Conservation (phyloP, 352 stramenopile genomes). For the Globisporangium carolinianum region DNA sequence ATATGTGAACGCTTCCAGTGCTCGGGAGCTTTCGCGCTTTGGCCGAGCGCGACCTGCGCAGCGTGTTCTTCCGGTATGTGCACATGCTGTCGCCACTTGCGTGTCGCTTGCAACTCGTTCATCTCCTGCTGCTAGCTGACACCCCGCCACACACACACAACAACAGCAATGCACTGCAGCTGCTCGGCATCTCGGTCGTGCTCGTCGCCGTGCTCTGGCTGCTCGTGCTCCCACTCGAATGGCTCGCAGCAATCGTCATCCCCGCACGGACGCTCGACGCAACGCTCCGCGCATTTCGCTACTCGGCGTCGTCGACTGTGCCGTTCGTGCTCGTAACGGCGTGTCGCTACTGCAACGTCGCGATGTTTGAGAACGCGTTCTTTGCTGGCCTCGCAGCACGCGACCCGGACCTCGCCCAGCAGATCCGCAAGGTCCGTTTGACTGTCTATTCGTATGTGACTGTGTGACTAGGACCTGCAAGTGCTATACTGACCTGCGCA, state of each 20-base stretch:
- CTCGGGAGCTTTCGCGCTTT: constrained; percentile 27
- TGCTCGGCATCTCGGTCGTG: constrained; percentile 47
- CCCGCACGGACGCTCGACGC: constrained; percentile 30
- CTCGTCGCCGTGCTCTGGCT: constrained; percentile 39
- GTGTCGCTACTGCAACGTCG: constrained; percentile 49
- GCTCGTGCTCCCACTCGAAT: constrained; percentile 53
- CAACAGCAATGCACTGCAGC: constrained; percentile 36
- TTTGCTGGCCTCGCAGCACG: constrained; percentile 47
- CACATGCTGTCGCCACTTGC: constrained; percentile 7
- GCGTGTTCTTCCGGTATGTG: constrained; percentile 36
- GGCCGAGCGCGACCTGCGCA: constrained; percentile 30
- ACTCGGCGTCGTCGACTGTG: constrained; percentile 37
- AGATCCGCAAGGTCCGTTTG: constrained; percentile 30
- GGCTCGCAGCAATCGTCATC: constrained; percentile 39
- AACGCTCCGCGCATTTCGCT: constrained; percentile 45
- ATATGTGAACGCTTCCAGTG: constrained; percentile 7
- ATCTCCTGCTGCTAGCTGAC: too few species aligned
- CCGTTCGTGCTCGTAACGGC: constrained; percentile 49
- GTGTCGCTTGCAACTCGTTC: constrained; percentile 2
- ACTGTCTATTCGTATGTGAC: too few species aligned
- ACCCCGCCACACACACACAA: not conserved
- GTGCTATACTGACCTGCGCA: too few species aligned
- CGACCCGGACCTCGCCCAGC: constrained; percentile 27
- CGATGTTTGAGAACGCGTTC: constrained; percentile 65
- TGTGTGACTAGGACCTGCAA: too few species aligned